Conservation (phyloP, 2,329 filamentous ascomycete genomes). For the Sarocladium oryzae region DNA sequence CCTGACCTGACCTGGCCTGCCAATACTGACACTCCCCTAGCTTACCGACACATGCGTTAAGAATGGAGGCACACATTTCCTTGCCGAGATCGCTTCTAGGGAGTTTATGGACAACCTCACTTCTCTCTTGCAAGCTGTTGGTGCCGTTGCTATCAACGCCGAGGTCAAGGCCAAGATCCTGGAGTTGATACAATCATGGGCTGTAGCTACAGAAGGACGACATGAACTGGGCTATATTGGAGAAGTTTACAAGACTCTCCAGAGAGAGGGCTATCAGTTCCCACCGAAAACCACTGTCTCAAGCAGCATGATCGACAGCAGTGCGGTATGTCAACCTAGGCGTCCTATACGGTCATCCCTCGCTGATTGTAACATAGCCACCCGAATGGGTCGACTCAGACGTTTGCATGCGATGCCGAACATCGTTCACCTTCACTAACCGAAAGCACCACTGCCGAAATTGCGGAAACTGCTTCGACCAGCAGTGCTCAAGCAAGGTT, state of each 20-base stretch:
- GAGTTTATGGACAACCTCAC: constrained; percentile 98
- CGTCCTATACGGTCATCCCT: too few species aligned
- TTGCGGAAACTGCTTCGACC: constrained; percentile 95
- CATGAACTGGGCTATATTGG: constrained; percentile 79
- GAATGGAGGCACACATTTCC: constrained; percentile 93
- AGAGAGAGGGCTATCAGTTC: constrained; percentile 81
- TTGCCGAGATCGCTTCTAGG: constrained; percentile 87
- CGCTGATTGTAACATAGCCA: constrained; percentile 46
- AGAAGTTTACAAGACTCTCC: constrained; percentile 77
- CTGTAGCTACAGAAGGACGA: constrained; percentile 78
- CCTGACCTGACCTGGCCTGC: neutral
- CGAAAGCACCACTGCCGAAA: constrained; percentile 98
- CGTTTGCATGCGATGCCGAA: constrained; percentile 96
- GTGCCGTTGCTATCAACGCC: constrained; percentile 66
- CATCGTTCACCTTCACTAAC: constrained; percentile 94
- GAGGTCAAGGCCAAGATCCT: constrained; percentile 88
- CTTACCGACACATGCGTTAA: constrained; percentile 98
- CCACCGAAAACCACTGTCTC: constrained; percentile 80
- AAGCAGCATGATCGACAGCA: constrained; percentile 98
- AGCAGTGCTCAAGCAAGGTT: constrained; percentile 85
- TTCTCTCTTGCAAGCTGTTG: constrained; percentile 78
- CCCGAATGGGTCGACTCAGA: constrained; percentile 98
- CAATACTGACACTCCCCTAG: constrained; percentile 35
- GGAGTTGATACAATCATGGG: constrained; percentile 91
- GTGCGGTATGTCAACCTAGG: constrained; percentile 60